phyloP scores from a whole-genome alignment of 2,329 filamentous ascomycete genomes.

The Talaromyces sp. region DNA sequence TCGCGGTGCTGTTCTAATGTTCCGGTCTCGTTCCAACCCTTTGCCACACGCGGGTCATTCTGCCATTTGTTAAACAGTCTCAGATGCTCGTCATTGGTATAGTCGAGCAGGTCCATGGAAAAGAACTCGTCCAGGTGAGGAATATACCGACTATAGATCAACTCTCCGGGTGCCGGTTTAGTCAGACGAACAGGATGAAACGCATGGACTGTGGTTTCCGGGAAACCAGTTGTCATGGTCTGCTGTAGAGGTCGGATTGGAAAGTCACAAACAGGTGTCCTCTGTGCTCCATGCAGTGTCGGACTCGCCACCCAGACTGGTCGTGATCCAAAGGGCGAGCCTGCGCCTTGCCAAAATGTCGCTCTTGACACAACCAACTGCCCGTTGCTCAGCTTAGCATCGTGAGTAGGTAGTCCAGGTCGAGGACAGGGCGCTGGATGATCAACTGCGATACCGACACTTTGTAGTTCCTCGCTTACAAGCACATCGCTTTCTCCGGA shows the following conservation, averaged over 20 bases:
- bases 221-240: conserved; percentile 12
- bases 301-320: conserved; percentile 14
- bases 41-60: conserved; percentile 14
- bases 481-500: neutral
- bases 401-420: too few species aligned
- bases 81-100: conserved; percentile 9
- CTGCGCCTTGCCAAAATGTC: conserved; percentile 14
- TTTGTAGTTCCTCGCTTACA: neutral
- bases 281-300: conserved; percentile 13
- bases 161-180: conserved; percentile 11
- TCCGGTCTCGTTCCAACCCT: conserved; percentile 14
- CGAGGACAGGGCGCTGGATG: too few species aligned
- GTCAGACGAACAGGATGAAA: conserved; percentile 10
- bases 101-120: conserved; percentile 11
- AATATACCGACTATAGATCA: conserved; percentile 13
- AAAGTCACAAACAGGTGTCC: conserved; percentile 2
- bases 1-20: conserved; percentile 13
- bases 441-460: too few species aligned
- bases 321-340: conserved; percentile 10
- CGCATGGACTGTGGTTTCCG: conserved; percentile 9
- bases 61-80: conserved; percentile 13
- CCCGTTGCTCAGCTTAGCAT: too few species aligned
- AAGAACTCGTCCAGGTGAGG: conserved; percentile 12
- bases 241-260: conserved; percentile 11
- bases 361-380: too few species aligned